Evolutionary conservation across 768 basidiomycete species (phyloP).

Genomic region (Phanerodontia chrysosporium): DNA sequence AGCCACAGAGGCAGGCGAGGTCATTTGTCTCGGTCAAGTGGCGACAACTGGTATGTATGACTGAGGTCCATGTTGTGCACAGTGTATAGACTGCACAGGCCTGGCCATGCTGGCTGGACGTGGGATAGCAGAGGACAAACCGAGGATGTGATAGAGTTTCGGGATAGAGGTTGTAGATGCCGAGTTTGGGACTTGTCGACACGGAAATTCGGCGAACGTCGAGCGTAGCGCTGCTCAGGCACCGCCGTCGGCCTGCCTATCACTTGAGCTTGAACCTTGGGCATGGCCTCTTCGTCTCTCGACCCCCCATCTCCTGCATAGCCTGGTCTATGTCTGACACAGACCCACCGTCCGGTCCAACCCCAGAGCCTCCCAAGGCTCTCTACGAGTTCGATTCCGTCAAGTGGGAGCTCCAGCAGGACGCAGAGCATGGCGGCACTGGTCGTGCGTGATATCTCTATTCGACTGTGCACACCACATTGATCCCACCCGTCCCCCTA

Average conservation of each 20-base stretch:
- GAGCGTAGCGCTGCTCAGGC: constrained; percentile 8
- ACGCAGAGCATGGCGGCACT: constrained; percentile 7
- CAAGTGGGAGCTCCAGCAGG: constrained; percentile 12
- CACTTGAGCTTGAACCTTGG: constrained; percentile 2
- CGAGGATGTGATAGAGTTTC: no score
- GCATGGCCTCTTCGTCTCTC: constrained; percentile 1
- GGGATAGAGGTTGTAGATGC: no score
- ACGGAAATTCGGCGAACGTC: background rate
- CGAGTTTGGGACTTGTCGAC: no score
- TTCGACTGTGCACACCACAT: background rate
- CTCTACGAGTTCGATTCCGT: constrained; percentile 8
- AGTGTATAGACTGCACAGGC: no score
- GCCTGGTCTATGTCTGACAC: constrained; percentile 4
- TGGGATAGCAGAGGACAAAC: no score
- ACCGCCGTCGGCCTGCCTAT: constrained; percentile 2
- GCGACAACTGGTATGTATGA: no score
- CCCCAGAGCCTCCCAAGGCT: constrained; percentile 9
- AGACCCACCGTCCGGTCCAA: constrained; percentile 7
- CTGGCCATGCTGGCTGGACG: no score
- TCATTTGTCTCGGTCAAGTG: no score
- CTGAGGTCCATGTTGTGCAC: no score
- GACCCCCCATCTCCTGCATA: background rate
- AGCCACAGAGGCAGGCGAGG: no score
- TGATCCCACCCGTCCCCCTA: background rate
- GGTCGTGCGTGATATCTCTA: constrained; percentile 9